Percentiles rank a stretch among this genome's conserved stretches.
These are phyloP conservation scores for Tulasnella sp. DNA, from an alignment of 768 basidiomycete species.

Conservation along the genomic window DNA sequence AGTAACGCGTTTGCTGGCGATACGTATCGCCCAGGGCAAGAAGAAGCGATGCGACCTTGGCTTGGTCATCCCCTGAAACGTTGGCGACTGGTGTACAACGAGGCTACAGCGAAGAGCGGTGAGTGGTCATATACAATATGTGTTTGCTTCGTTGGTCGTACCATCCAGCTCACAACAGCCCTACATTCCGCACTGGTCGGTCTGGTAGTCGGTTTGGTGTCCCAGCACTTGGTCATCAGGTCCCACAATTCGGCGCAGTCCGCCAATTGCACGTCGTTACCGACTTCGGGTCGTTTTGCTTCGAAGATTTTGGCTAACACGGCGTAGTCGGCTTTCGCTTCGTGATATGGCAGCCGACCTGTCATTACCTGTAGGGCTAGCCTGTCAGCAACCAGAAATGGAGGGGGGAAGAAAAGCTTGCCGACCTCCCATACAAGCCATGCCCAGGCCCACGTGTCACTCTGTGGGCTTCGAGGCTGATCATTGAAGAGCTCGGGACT, in stretches of 20 bases:
- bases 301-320: not conserved
- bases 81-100: not conserved
- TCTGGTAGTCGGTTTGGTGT: not conserved
- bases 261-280: not conserved
- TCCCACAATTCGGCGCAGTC: not conserved
- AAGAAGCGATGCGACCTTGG: not conserved
- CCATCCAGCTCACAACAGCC: not conserved
- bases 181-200: not conserved
- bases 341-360: not conserved
- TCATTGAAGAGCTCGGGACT: slow-evolving; percentile 10
- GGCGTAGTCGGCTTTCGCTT: not conserved
- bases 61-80: not conserved
- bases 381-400: not conserved
- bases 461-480: not conserved
- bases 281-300: not conserved
- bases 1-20: not conserved
- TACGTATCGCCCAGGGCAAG: not conserved
- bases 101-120: not conserved
- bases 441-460: slow-evolving; percentile 12
- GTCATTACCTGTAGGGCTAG: not conserved
- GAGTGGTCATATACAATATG: not conserved
- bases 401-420: not conserved
- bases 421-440: not conserved
- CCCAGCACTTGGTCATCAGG: not conserved
- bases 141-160: not conserved